Conservation (phyloP, 306 rosid species). For the Quercus berberidifolia region DNA sequence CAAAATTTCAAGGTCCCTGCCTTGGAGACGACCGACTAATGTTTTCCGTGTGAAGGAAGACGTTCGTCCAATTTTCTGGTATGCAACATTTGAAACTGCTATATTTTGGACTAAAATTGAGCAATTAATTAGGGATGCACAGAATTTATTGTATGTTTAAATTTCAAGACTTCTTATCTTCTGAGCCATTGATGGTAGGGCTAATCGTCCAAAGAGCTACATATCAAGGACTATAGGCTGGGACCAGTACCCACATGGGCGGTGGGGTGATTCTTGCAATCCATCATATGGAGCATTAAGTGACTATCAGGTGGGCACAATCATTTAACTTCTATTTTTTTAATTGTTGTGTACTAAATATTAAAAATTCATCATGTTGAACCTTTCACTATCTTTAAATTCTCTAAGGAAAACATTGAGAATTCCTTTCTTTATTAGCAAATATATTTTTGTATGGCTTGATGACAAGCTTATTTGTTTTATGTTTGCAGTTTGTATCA, state of each 20-base stretch:
- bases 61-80: slow-evolving; percentile 96
- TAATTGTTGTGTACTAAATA: neutral
- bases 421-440: too few relatives aligned
- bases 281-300: slow-evolving; percentile 86
- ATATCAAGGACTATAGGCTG: slow-evolving; percentile 92
- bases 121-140: neutral
- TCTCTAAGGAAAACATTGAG: neutral
- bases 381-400: neutral
- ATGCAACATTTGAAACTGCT: slow-evolving; percentile 18
- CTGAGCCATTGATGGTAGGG: slow-evolving; percentile 53
- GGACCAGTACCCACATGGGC: slow-evolving; percentile 96
- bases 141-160: neutral
- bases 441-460: neutral
- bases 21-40: slow-evolving; percentile 92
- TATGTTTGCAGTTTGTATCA: neutral
- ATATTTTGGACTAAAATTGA: slow-evolving; percentile 1
- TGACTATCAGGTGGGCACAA: slow-evolving; percentile 72
- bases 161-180: slow-evolving; percentile 26
- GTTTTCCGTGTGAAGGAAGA: slow-evolving; percentile 77
- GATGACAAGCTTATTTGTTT: neutral
- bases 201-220: slow-evolving; percentile 97
- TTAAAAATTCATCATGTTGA: neutral
- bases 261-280: slow-evolving; percentile 89
- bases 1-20: slow-evolving; percentile 70
- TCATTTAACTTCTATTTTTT: slow-evolving; percentile 4